Evolutionary conservation across 208 protist species (phyloP).

Genomic region (Trypanosoma brucei): DNA sequence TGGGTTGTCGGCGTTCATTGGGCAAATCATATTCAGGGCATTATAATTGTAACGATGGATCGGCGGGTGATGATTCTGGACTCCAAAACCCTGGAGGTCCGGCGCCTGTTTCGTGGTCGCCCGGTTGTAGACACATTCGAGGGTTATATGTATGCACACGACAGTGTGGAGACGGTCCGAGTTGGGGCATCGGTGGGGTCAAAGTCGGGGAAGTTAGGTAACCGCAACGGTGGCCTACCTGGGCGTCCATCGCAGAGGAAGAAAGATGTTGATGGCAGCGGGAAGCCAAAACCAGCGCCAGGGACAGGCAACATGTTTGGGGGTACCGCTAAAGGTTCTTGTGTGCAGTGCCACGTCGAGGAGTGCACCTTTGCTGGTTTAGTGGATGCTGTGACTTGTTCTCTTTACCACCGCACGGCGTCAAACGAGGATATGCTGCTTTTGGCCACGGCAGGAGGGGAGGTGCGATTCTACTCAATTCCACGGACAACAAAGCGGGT

Average conservation of each 20-base stretch:
- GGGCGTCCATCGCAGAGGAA: not conserved
- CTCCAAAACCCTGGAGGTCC: conserved; percentile 59
- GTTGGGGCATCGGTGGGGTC: conserved; percentile 38
- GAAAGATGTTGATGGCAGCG: not conserved
- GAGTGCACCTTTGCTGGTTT: conserved; percentile 62
- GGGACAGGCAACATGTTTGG: not conserved
- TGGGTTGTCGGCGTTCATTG: conserved; percentile 83
- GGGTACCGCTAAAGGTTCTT: not conserved
- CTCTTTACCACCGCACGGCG: conserved; percentile 43
- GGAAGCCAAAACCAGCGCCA: not conserved
- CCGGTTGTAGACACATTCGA: conserved; percentile 37
- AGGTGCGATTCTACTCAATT: conserved; percentile 57
- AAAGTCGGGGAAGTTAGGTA: not conserved
- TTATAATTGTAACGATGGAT: conserved; percentile 68
- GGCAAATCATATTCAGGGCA: conserved; percentile 27
- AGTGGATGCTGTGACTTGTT: conserved; percentile 53
- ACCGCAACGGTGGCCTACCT: not conserved
- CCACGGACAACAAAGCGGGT: conserved; percentile 29
- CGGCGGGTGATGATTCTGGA: conserved; percentile 63
- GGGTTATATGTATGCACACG: conserved; percentile 58
- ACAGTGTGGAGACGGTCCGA: conserved; percentile 46
- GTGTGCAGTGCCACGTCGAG: conserved; percentile 42
- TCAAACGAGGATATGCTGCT: conserved; percentile 69
- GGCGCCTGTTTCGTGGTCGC: conserved; percentile 63
- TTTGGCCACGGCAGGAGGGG: conserved; percentile 54